Evolutionary conservation across 2,329 filamentous ascomycete genomes (phyloP), one percentile per base, ranked within the genome.

Genomic region (Ophiostoma ulmi): DNA sequence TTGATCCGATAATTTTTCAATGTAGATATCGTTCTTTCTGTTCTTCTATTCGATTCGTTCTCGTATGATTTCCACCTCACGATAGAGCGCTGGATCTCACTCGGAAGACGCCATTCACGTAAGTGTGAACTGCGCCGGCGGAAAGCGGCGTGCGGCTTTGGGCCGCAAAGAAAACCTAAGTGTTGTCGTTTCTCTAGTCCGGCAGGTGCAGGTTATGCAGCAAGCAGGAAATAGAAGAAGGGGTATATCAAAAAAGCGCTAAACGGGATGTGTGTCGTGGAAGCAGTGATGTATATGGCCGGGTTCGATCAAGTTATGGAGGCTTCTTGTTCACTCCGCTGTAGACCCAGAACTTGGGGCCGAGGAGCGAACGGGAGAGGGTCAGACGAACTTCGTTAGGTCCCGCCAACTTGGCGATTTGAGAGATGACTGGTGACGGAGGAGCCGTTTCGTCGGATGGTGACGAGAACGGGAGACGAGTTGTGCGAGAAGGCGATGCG

Each of bases 281-380:
- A 39, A 36, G 55, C 69, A 70, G 58, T 71, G 20, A 38, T 41
- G 31, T 67, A 31, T 66, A 11, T 39, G 39, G 20, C 63, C 70
- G 63, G 13, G 44, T 38, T 39, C 69, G 69, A 52, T 17, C 85
- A 81, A 94, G 83, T 97, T 98, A 98, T 86, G 94, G 94, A 80
- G 95, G 94, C 84, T 97, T 94, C 86, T 93, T 95, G 86, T 95
- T 92, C 85, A 93, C 92, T 91, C 94, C 94, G 86, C 90, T 90
- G 82, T 94, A 94, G 89, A 96, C 93, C 93, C 93, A 92, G 86
- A 90, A 89, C 80, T 90, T 89, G 83, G 93, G 94, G 86, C 93
- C 93, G 81, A 94, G 90, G 84, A 97, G 92, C 88, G 93, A 94
- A 86, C 90, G 90, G 80, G 90, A 85, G 83, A 90, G 90, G 81